Conservation (phyloP, 345 rosid genomes). For the Gossypium raimondii region DNA sequence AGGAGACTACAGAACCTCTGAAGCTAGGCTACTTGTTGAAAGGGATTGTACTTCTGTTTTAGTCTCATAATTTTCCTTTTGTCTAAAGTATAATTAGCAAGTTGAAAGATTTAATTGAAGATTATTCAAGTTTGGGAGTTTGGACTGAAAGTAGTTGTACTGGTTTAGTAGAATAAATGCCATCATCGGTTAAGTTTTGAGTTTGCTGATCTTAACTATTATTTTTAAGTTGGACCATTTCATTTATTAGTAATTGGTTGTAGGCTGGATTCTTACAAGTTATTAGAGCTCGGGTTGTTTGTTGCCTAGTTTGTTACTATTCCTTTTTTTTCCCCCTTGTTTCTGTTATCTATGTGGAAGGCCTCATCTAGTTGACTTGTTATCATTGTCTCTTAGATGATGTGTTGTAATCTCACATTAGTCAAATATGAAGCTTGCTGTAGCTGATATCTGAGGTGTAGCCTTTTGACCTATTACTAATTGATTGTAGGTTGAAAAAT, state of each 20-base stretch:
- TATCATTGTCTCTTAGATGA: neutral
- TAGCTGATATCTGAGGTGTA: neutral
- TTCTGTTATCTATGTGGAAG: neutral
- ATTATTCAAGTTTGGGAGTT: neutral
- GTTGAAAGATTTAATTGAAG: neutral
- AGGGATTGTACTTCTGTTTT: neutral
- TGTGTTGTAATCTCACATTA: neutral
- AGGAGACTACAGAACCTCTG: neutral
- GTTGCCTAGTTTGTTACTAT: neutral
- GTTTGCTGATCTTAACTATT: neutral
- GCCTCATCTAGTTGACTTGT: neutral
- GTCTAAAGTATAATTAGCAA: neutral
- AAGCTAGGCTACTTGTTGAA: neutral
- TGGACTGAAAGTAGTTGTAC: neutral
- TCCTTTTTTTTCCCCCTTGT: neutral
- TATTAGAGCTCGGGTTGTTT: neutral
- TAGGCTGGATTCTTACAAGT: neutral
- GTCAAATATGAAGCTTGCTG: neutral
- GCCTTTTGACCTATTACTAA: neutral
- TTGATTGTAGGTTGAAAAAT: neutral
- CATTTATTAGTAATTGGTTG: neutral
- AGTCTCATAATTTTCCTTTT: neutral
- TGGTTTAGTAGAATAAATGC: neutral
- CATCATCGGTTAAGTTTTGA: neutral
- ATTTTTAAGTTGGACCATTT: neutral